A percentile compares a stretch with the other conserved stretches of the same genome.
These are phyloP conservation scores for Nakazawaea ishiwadae DNA, from an alignment of 805 yeast genomes.

Conservation along the genomic window DNA sequence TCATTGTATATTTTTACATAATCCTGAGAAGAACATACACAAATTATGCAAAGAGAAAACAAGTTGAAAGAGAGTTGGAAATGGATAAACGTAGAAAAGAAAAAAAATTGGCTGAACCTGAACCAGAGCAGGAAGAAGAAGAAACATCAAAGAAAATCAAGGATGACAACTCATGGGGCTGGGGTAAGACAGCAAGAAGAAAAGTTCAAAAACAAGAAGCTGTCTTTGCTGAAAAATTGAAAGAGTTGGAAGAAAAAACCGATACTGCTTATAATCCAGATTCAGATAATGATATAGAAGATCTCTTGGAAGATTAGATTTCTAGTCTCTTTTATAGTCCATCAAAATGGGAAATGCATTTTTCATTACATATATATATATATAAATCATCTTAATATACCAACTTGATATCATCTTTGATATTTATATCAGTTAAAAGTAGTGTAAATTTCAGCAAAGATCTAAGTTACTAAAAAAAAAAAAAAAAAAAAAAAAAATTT, in stretches of 20 bases:
- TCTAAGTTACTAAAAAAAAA: too few species aligned
- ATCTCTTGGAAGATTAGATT: slow-evolving; percentile 53
- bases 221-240: slow-evolving; percentile 41
- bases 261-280: slow-evolving; percentile 39
- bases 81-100: slow-evolving; percentile 41
- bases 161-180: slow-evolving; percentile 55
- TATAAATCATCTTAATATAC: background rate
- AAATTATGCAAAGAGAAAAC: slow-evolving; percentile 53
- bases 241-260: slow-evolving; percentile 35
- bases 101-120: slow-evolving; percentile 25
- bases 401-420: too few species aligned
- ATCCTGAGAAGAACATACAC: slow-evolving; percentile 52
- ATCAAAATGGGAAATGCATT: too few species aligned
- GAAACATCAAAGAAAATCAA: slow-evolving; percentile 16
- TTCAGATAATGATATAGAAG: slow-evolving; percentile 67
- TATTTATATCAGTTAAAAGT: too few species aligned
- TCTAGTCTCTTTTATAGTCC: too few species aligned
- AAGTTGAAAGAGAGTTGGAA: slow-evolving; percentile 41
- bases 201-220: slow-evolving; percentile 52
- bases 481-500: background rate
- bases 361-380: background rate
- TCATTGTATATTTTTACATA: slow-evolving; percentile 60
- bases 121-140: slow-evolving; percentile 31
- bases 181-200: slow-evolving; percentile 75
- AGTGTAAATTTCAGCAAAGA: too few species aligned